Evolutionary conservation across 208 protist species (phyloP).

Genomic region (Strigomonas culicis): DNA sequence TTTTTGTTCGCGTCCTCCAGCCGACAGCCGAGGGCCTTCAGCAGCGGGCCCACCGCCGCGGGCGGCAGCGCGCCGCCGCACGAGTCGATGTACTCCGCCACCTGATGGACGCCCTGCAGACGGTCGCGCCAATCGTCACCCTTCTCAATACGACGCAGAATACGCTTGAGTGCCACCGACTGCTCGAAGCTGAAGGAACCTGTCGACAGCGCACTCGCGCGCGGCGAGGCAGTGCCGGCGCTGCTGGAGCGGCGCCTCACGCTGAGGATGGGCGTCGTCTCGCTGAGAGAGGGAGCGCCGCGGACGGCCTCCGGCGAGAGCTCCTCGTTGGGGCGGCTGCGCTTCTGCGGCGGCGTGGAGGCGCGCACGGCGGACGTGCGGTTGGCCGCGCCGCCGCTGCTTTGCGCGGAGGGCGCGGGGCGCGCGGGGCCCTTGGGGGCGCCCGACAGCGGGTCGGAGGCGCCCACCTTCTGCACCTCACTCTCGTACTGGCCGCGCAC

Average conservation of each 20-base stretch:
- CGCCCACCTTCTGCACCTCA: conserved; percentile 20
- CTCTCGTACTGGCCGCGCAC: conserved; percentile 24
- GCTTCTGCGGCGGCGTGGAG: conserved; percentile 1
- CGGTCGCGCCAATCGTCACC: conserved; percentile 74
- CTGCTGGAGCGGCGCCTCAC: background rate
- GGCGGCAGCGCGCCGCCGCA: conserved; percentile 34
- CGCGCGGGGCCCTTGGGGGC: conserved; percentile 7
- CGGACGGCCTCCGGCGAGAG: background rate
- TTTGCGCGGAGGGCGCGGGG: conserved; percentile 15
- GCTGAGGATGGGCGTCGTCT: too few species aligned
- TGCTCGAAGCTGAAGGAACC: background rate
- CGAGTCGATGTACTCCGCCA: conserved; percentile 52
- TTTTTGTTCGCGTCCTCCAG: conserved; percentile 88
- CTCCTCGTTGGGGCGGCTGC: background rate
- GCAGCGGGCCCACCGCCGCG: conserved; percentile 28
- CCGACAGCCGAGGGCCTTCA: conserved; percentile 59
- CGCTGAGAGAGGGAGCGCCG: too few species aligned
- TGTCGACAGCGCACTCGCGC: background rate
- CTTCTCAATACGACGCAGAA: conserved; percentile 55
- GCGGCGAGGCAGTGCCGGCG: background rate
- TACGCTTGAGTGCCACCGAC: conserved; percentile 23
- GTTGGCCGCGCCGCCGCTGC: conserved; percentile 6
- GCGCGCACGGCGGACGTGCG: background rate
- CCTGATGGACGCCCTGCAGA: conserved; percentile 52
- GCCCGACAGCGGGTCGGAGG: background rate